These are phyloP conservation scores for Talaromyces sp. DNA, from an alignment of 2,329 filamentous ascomycete species.

Conservation along the genomic window DNA sequence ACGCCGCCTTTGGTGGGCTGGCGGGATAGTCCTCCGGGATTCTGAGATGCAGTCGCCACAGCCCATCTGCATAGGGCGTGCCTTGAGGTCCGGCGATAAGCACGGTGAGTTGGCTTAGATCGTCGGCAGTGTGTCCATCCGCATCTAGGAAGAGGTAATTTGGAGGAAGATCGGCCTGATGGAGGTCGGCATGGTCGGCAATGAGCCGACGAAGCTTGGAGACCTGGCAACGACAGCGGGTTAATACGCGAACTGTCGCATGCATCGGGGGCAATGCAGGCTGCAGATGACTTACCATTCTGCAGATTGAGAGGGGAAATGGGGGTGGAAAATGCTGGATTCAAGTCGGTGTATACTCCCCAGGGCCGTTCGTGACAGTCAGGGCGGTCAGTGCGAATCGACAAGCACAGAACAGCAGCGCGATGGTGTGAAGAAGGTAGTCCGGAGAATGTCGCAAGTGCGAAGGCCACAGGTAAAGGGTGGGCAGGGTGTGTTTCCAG, in stretches of 20 bases:
- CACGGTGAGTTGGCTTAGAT: slow-evolving; percentile 53
- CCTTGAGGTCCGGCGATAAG: slow-evolving; percentile 55
- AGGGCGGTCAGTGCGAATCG: not conserved
- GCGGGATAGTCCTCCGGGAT: slow-evolving; percentile 54
- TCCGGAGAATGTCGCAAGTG: not conserved
- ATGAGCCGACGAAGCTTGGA: slow-evolving; percentile 52
- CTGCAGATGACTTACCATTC: not conserved
- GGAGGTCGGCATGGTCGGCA: slow-evolving; percentile 54
- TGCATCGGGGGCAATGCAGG: not conserved
- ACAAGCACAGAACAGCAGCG: not conserved
- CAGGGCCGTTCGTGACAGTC: not conserved
- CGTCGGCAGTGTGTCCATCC: slow-evolving; percentile 37
- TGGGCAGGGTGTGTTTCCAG: not conserved
- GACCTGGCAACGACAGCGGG: slow-evolving; percentile 17
- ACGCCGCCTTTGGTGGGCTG: slow-evolving; percentile 50
- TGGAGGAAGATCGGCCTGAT: slow-evolving; percentile 52
- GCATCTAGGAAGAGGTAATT: slow-evolving; percentile 55
- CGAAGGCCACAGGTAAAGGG: not conserved
- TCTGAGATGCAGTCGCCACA: slow-evolving; percentile 56
- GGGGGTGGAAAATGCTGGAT: not conserved
- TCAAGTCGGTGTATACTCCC: not conserved
- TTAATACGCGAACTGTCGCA: not conserved
- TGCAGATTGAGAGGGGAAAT: not conserved
- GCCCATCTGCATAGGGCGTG: slow-evolving; percentile 54
- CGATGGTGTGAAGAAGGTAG: not conserved